Evolutionary conservation across 1,284 basidiomycete genomes (phyloP).

Genomic region (Exobasidium cylindrosporum): DNA sequence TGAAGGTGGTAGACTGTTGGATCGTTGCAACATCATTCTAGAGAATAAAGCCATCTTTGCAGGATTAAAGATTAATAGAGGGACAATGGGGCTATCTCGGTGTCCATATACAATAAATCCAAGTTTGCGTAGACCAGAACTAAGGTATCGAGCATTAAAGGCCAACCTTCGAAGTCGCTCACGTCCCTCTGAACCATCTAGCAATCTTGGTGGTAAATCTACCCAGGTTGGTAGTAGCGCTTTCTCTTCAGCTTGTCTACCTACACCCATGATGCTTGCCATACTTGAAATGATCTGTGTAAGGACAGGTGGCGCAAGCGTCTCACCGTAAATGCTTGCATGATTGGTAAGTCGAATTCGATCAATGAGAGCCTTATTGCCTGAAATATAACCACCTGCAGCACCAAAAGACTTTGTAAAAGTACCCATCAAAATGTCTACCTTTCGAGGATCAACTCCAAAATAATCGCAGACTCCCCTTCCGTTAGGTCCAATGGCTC

Average conservation of each 20-base stretch:
- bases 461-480: conserved; percentile 97
- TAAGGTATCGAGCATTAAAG: conserved; percentile 92
- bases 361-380: conserved; percentile 74
- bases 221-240: conserved; percentile 50
- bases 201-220: conserved; percentile 37
- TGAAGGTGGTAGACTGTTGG: conserved; percentile 40
- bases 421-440: conserved; percentile 97
- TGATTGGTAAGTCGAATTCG: conserved; percentile 78
- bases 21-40: conserved; percentile 51
- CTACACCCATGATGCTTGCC: conserved; percentile 87
- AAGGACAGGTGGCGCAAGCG: conserved; percentile 84
- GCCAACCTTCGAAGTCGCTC: conserved; percentile 80
- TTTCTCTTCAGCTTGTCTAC: conserved; percentile 34
- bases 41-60: conserved; percentile 58
- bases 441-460: conserved; percentile 71
- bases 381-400: conserved; percentile 91
- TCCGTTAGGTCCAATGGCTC: conserved; percentile 87
- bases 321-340: conserved; percentile 82
- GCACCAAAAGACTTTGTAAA: conserved; percentile 99
- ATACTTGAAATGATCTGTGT: conserved; percentile 88
- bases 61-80: conserved; percentile 86
- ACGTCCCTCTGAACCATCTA: conserved; percentile 65
- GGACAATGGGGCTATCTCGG: conserved; percentile 87
- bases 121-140: conserved; percentile 79
- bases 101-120: conserved; percentile 97